Base-by-base conservation (phyloP, 2,329 filamentous ascomycete genomes). In the Dendrostoma leiphaemia region DNA sequence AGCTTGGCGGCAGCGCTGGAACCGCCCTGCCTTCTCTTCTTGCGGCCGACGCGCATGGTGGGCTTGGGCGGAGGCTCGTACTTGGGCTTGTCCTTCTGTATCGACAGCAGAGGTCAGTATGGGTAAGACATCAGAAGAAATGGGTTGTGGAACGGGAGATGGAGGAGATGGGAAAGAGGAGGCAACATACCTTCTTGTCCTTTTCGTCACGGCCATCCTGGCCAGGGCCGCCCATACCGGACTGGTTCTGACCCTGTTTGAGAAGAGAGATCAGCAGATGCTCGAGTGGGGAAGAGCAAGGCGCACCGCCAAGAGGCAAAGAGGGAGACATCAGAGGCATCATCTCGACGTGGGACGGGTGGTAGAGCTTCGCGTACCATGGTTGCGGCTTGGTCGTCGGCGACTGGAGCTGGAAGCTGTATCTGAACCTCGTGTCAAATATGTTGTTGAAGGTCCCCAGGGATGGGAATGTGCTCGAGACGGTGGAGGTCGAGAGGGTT, bases 51-150 rank as follows among this genome's bases (percentile, higher is more conserved):
- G 71, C 94, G 90, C 62, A 94, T 97, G 59, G 94, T 99, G 60
- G 94, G 94, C 68, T 93, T 88, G 73, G 94, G 94, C 64, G 94
- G 94, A 61, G 94, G 94, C 75, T 99, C 94, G 81, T 99, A 99
- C 89, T 96, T 97, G 70, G 94, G 94, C 87, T 99, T 99, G 60
- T 99, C 93, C 83, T 99, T 97, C 93, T 96, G 67, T 7, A 29
- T 46, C 28, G 43, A 56, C 3, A 50, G 34, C n/a, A 15, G 28
- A 40, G 32, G 51, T 62, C 26, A 62, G 63, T n/a, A n/a, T n/a
- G n/a, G n/a, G n/a, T n/a, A n/a, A n/a, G n/a, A n/a, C 35, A 29
- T 43, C 17, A 26, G 44, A 32, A 32, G 19, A n/a, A 47, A 10
- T 17, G 9, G 26, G 21, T 10, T 10, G 53, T 51, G 62, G 61